Evolutionary conservation across 2,329 filamentous ascomycete genomes (phyloP), one percentile per base, ranked within the genome.

Genomic region (Xylariaceae sp.): DNA sequence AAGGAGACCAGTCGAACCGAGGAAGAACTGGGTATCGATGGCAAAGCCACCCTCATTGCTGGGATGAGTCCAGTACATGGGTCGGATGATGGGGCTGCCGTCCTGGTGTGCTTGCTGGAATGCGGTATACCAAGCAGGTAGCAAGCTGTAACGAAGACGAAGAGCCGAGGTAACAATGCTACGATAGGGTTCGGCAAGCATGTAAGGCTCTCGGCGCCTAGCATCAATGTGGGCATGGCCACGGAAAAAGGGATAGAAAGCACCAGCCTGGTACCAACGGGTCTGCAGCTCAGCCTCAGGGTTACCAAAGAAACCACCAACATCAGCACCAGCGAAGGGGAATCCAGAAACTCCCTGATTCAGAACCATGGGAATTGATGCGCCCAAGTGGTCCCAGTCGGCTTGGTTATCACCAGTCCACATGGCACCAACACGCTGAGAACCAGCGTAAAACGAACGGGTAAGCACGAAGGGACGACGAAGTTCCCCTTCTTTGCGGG

Each of bases 401-500:
- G 94, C 94, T 73, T 94, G 89, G 76, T 99, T 99, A 72, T 99
- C 94, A 61, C 94, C 94, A 17, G 94, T 99, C 94, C 94, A 99
- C 92, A 97, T 97, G 60, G 94, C 93, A 64, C 91, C 90, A 48
- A 90, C 78, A 58, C 93, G 87, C 76, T 99, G 94, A 57, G 89
- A 92, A 41, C 94, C 94, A 10, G 93, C 85, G 72, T 88, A 99
- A 78, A 95, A 99, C 0, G 92, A 89, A 37, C 94, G 88, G 1
- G 94, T 99, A 55, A 99, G 83, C 9, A 97, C 85, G 71, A 99
- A 99, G 0, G 94, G 94, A 4, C 94, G 88, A 39, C 88, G 86
- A 34, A 88, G 77, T 74, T 95, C 92, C 55, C 90, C 91, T 74
- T 92, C 89, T 77, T 94, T 92, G 66, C 94, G 90, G 57, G 89